Conservation (phyloP, 2,329 filamentous ascomycete genomes). For the Ophiocordyceps camponoti-saundersi region DNA sequence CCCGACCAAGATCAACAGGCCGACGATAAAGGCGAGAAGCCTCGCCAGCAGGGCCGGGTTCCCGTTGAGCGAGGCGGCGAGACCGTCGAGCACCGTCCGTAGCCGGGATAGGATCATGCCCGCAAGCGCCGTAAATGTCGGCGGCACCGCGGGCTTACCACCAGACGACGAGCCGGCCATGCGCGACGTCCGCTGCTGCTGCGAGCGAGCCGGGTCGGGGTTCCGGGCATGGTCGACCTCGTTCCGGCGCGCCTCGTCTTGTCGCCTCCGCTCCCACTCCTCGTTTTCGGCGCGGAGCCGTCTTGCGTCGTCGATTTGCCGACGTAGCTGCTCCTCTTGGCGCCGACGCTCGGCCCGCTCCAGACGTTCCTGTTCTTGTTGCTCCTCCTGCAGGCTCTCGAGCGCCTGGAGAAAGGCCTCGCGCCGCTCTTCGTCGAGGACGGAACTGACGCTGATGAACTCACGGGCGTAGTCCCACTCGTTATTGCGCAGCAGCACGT, state of each 20-base stretch:
- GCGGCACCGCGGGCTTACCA: slow-evolving; percentile 12
- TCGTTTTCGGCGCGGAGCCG: slow-evolving; percentile 41
- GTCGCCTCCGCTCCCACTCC: slow-evolving; percentile 30
- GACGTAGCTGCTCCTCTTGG: slow-evolving; percentile 38
- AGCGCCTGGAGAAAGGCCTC: slow-evolving; percentile 81
- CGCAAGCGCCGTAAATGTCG: slow-evolving; percentile 29
- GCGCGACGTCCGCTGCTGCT: slow-evolving; percentile 9
- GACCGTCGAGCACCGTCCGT: slow-evolving; percentile 30
- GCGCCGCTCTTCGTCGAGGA: slow-evolving; percentile 80
- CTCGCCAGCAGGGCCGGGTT: slow-evolving; percentile 40
- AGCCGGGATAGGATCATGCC: slow-evolving; percentile 35
- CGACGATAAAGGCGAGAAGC: slow-evolving; percentile 63
- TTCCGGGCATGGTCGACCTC: slow-evolving; percentile 48
- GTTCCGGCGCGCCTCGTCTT: slow-evolving; percentile 31
- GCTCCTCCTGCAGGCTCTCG: slow-evolving; percentile 70
- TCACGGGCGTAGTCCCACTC: slow-evolving; percentile 93
- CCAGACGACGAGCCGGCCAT: slow-evolving; percentile 10
- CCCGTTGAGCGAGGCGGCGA: slow-evolving; percentile 32
- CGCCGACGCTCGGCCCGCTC: slow-evolving; percentile 40
- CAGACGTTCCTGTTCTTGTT: slow-evolving; percentile 50
- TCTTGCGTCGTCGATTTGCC: slow-evolving; percentile 39
- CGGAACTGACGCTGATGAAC: slow-evolving; percentile 72
- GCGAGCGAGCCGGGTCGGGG: slow-evolving; percentile 12
- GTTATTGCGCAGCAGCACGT: slow-evolving; percentile 81
- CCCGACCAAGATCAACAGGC: slow-evolving; percentile 60